phyloP scores from a whole-genome alignment of 2,329 filamentous ascomycete species.

The Zasmidium citrigriseum region DNA sequence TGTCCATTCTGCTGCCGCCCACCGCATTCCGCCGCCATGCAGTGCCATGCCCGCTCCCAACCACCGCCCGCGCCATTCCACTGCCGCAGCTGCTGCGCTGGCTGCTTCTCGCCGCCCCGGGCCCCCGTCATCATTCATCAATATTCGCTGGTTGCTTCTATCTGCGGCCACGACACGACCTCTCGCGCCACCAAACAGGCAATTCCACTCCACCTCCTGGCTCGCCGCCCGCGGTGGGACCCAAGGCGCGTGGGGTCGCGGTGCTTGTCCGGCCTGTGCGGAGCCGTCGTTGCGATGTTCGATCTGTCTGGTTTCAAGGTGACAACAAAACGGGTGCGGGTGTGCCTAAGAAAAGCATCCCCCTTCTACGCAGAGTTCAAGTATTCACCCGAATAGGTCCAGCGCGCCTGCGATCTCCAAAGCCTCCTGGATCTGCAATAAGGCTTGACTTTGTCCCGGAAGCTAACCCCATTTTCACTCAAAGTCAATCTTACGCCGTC shows the following conservation, averaged over 20 bases:
- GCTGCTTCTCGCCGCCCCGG: no score
- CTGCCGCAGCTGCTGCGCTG: no score
- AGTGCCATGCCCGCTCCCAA: neutral
- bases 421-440: neutral
- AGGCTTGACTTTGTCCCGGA: neutral
- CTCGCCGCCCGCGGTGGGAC: neutral
- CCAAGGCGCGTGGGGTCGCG: neutral
- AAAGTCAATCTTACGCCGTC: conserved; percentile 2
- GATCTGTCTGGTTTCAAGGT: neutral
- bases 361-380: neutral
- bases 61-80: neutral
- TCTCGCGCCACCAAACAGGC: neutral
- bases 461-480: neutral
- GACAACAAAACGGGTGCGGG: neutral
- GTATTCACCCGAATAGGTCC: neutral
- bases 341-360: neutral
- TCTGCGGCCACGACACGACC: neutral
- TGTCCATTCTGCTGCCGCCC: neutral
- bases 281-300: neutral
- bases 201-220: neutral
- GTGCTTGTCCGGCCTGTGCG: neutral
- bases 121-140: no score
- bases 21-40: neutral
- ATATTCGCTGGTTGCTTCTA: no score
- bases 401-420: neutral